Evolutionary conservation across 352 stramenopile genomes (phyloP).

Genomic region (Phytophthora sp.): DNA sequence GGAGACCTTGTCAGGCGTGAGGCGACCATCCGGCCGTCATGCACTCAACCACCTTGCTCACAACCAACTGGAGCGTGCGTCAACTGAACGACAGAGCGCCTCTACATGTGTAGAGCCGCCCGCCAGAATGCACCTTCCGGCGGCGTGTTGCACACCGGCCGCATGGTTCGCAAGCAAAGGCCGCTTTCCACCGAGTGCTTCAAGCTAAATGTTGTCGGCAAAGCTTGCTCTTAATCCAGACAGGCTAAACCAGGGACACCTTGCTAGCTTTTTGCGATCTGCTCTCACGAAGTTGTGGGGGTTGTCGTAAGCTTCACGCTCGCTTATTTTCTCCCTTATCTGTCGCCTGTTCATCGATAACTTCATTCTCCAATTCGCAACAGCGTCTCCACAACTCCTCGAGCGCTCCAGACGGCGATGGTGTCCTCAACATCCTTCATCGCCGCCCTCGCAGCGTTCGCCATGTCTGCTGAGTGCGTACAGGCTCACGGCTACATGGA

Average conservation of each 20-base stretch:
- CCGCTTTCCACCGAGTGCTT: neutral
- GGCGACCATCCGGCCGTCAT: neutral
- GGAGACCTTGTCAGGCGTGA: too few species aligned
- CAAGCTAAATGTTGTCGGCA: neutral
- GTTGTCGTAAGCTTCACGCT: conserved; percentile 1
- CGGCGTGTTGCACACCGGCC: neutral
- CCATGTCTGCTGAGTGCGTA: conserved; percentile 8
- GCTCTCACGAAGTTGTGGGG: neutral
- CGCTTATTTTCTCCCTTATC: neutral
- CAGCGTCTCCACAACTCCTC: neutral
- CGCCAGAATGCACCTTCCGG: conserved; percentile 5
- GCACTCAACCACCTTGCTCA: conserved; percentile 3
- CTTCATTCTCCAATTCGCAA: conserved; percentile 15
- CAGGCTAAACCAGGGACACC: neutral
- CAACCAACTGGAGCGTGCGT: conserved; percentile 6
- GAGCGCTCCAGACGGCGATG: neutral
- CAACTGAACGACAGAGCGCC: conserved; percentile 16
- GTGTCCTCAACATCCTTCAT: conserved; percentile 15
- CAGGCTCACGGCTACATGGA: conserved; percentile 30
- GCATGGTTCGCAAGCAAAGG: neutral
- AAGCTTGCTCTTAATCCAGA: neutral
- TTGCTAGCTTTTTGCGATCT: conserved; percentile 20
- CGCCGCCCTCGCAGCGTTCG: neutral
- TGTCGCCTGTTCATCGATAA: too few species aligned
- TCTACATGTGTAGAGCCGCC: conserved; percentile 25